A percentile compares a stretch with the other conserved stretches of the same genome.
phyloP scores from a whole-genome alignment of 768 basidiomycete genomes.

The Mycena leptocephala region DNA sequence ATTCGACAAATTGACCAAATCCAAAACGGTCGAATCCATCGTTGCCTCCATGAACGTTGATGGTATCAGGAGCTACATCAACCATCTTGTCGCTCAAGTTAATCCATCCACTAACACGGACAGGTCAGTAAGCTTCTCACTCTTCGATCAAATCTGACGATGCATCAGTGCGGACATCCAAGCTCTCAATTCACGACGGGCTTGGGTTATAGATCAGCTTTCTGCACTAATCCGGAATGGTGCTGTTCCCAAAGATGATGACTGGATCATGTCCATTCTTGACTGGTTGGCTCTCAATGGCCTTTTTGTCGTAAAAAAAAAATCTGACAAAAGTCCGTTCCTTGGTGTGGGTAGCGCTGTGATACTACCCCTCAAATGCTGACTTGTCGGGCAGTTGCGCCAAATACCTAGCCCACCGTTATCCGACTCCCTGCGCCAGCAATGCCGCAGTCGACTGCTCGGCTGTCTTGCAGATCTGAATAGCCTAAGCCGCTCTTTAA shows the following conservation, averaged over 20 bases:
- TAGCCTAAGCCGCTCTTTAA: conserved; percentile 65
- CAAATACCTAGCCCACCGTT: conserved; percentile 76
- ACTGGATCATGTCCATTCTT: conserved; percentile 81
- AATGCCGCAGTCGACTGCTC: conserved; percentile 81
- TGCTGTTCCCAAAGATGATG: conserved; percentile 84
- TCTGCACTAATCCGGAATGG: conserved; percentile 84
- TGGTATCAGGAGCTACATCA: conserved; percentile 86
- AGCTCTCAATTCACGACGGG: conserved; percentile 70
- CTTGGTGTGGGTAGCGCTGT: conserved; percentile 65
- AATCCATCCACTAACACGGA: conserved; percentile 62
- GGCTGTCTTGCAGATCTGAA: conserved; percentile 84
- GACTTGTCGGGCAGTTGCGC: conserved; percentile 65
- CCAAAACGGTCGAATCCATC: conserved; percentile 92
- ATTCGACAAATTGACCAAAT: conserved; percentile 94
- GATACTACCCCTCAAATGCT: not conserved
- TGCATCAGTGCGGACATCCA: conserved; percentile 60
- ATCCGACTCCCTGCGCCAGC: conserved; percentile 79
- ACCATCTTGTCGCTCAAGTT: conserved; percentile 77
- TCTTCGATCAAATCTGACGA: conserved; percentile 10
- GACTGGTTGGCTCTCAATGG: conserved; percentile 90
- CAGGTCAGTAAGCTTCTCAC: conserved; percentile 53
- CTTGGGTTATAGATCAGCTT: conserved; percentile 93
- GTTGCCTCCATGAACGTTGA: conserved; percentile 80
- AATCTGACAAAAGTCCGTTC: conserved; percentile 75
- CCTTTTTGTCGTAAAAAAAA: conserved; percentile 84